Evolutionary conservation across 768 basidiomycete species (phyloP).

Genomic region (Paxillus ammoniavirescens): DNA sequence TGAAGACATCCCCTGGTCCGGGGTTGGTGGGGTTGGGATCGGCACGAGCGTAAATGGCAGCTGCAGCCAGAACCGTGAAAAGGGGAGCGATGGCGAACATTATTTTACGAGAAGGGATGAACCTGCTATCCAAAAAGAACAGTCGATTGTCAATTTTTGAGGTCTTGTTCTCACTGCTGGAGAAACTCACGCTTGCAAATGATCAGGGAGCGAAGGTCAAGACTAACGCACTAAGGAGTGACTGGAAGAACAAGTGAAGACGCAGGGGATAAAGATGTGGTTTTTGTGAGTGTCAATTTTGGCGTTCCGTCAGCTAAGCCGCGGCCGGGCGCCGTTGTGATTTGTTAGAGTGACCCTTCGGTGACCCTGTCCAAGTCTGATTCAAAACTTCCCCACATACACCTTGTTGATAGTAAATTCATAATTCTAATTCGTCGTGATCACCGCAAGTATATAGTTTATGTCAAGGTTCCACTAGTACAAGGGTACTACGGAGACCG

Average conservation of each 20-base stretch:
- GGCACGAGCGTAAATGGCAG: slow-evolving; percentile 43
- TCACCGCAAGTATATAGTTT: no score
- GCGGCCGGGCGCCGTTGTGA: no score
- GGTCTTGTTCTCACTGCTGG: neutral
- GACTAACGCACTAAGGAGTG: slow-evolving; percentile 5
- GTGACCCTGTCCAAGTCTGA: no score
- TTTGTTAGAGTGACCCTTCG: no score
- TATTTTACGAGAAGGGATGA: slow-evolving; percentile 5
- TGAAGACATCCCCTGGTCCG: slow-evolving; percentile 55
- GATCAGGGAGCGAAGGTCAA: slow-evolving; percentile 6
- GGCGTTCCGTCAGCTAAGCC: no score
- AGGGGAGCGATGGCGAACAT: slow-evolving; percentile 19
- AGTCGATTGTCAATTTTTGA: no score
- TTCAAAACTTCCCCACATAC: no score
- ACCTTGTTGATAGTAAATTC: no score
- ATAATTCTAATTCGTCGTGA: no score
- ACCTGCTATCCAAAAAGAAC: neutral
- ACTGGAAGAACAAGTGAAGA: slow-evolving; percentile 1
- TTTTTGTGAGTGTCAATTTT: no score
- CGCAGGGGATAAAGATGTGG: neutral
- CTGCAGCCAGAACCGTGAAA: slow-evolving; percentile 22
- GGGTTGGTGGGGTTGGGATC: slow-evolving; percentile 61
- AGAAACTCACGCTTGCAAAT: neutral
- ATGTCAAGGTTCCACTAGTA: no score
- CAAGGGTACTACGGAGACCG: no score